These are phyloP conservation scores for Ophiocordyceps sinensis DNA, from an alignment of 2,329 filamentous ascomycete genomes.

Conservation along the genomic window DNA sequence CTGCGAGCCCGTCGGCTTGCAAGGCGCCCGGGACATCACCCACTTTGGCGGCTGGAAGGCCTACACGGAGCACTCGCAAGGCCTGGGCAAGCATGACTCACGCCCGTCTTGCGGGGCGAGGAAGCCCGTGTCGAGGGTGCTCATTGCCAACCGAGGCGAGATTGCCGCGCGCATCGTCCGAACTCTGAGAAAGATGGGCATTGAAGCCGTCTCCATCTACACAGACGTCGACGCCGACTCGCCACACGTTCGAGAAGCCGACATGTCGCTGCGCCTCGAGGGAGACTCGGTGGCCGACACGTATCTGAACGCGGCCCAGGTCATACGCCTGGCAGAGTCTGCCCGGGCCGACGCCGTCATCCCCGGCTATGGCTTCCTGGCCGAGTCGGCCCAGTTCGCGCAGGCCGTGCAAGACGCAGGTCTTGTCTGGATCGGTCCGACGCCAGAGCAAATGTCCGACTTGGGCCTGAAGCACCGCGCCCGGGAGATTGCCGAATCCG, in stretches of 20 bases:
- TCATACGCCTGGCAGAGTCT: constrained; percentile 35
- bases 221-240: constrained; percentile 45
- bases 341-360: constrained; percentile 41
- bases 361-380: constrained; percentile 54
- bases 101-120: background rate
- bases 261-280: constrained; percentile 50
- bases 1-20: constrained; percentile 19
- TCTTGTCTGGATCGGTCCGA: constrained; percentile 45
- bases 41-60: constrained; percentile 16
- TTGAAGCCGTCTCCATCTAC: constrained; percentile 56
- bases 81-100: background rate
- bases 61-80: constrained; percentile 6
- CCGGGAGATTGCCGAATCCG: constrained; percentile 15
- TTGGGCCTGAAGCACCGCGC: constrained; percentile 24
- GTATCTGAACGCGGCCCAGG: constrained; percentile 52
- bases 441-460: constrained; percentile 24
- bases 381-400: constrained; percentile 49
- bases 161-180: constrained; percentile 58
- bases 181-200: constrained; percentile 51
- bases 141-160: constrained; percentile 64
- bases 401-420: constrained; percentile 34
- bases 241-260: constrained; percentile 56
- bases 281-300: constrained; percentile 29
- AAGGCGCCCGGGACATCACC: constrained; percentile 16
- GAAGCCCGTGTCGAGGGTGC: constrained; percentile 14